Base-by-base conservation (phyloP, 805 yeast genomes). In the Kazachstania bromeliacearum region DNA sequence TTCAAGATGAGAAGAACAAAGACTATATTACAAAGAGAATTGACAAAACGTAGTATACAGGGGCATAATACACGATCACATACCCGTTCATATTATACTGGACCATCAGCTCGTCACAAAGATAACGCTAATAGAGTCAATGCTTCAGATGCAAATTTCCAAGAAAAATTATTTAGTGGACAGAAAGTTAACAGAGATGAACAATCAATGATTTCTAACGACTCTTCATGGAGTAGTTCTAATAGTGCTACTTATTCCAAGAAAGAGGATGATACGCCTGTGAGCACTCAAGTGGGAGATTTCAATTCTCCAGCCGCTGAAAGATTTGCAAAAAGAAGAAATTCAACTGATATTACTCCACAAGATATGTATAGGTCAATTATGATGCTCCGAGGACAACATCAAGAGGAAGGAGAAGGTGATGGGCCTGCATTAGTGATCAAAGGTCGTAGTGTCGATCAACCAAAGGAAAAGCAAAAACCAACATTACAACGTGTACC, bases 361-460 rank as follows among this genome's bases (percentile, higher is more conserved):
- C 73, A 80, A 33, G 96, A 88, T 51, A 79, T 87, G 76, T 79
- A 68, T 54, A 68, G 79, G 64, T 85, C 95, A 3, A 80, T 87
- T 46, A 77, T 85, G 28, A 77, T 87, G 79, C 63, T 88, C 62
- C 80, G 80, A 46, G 68, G 70, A 36, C 64, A 68, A 28, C 68
- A 68, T 38, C 62, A 60, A n/a, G 57, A 53, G 17, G 53, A 56
- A 14, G 70, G 67, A 17, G 73, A 69, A 25, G 79, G 75, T 24
- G 75, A 78, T 25, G 94, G 89, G 0, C 92, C 89, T 4, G 87
- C 89, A 1, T 59, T 85, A 24, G 75, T 79, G 6, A 79, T 87
- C 30, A 71, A 71, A 41, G 79, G 92, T 0, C 95, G 97, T 19
- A 41, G 48, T 23, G 48, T 35, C 7, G 17, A 15, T 7, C 30